Evolutionary conservation across 108 stramenopile genomes (phyloP).

Genomic region (Nannochloropsis oceanica): DNA sequence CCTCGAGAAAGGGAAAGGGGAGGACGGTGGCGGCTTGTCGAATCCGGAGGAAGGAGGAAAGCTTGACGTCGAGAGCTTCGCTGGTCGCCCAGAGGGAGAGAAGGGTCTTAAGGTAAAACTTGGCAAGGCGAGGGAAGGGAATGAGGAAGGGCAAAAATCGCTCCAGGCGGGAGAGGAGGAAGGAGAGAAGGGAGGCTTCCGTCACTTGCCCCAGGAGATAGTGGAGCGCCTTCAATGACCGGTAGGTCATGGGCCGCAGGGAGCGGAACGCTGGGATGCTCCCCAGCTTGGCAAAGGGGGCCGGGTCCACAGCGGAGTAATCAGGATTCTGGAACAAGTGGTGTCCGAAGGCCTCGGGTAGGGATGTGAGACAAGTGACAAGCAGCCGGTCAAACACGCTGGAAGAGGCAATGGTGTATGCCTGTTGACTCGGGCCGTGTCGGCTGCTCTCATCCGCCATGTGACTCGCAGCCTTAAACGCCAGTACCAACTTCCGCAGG

Average conservation of each 20-base stretch:
- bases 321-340: background rate
- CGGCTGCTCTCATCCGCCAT: background rate
- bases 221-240: background rate
- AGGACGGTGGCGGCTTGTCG: conserved; percentile 75
- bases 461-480: background rate
- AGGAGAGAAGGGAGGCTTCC: conserved; percentile 1
- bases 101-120: conserved; percentile 50
- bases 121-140: conserved; percentile 59
- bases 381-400: background rate
- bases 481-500: conserved; percentile 3
- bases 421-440: background rate
- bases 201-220: conserved; percentile 8
- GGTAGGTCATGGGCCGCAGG: background rate
- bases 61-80: conserved; percentile 42
- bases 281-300: background rate
- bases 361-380: background rate
- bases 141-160: conserved; percentile 54
- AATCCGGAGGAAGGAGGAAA: conserved; percentile 76
- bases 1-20: conserved; percentile 77
- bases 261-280: background rate
- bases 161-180: conserved; percentile 22
- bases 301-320: background rate
- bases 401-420: background rate
- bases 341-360: background rate
- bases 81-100: conserved; percentile 49